phyloP scores from a whole-genome alignment of 2,329 filamentous ascomycete species.

The Scedosporium minutisporum region DNA sequence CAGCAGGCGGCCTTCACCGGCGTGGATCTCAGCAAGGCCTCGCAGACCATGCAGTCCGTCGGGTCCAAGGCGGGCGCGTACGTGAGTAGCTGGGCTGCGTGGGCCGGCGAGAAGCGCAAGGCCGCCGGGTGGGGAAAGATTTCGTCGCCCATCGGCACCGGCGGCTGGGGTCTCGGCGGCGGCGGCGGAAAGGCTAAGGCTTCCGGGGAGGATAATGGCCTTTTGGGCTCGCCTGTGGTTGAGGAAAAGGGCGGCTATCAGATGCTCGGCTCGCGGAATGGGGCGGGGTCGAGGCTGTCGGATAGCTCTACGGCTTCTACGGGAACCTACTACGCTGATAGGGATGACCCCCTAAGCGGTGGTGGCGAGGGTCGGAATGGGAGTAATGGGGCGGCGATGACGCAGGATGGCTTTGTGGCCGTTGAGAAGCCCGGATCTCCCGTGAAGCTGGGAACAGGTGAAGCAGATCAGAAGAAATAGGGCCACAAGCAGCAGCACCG shows the following conservation, averaged over 20 bases:
- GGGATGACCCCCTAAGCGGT: neutral
- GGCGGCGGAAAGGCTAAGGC: neutral
- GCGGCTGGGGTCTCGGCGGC: neutral
- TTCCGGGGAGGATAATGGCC: neutral
- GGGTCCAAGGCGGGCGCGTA: conserved; percentile 52
- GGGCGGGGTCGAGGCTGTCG: neutral
- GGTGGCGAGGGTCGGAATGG: neutral
- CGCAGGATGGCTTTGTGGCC: conserved; percentile 1
- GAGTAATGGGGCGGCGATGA: neutral
- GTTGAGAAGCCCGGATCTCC: neutral
- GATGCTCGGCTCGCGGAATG: neutral
- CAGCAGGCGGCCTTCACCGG: conserved; percentile 10
- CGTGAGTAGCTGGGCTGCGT: conserved; percentile 58
- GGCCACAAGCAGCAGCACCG: neutral
- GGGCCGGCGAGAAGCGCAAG: conserved; percentile 69
- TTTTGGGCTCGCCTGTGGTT: neutral
- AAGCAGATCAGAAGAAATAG: neutral
- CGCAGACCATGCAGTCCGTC: conserved; percentile 37
- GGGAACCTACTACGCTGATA: neutral
- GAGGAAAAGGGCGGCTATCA: neutral
- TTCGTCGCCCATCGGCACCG: too few species aligned
- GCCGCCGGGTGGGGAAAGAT: conserved; percentile 21
- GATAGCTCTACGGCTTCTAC: neutral
- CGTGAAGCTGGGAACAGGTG: neutral
- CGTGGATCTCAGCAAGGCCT: conserved; percentile 28